A percentile compares a stretch with the other conserved stretches of the same genome.
These are phyloP conservation scores for Coccinonectria pachysandricola DNA, from an alignment of 2,329 filamentous ascomycete species.

Conservation along the genomic window DNA sequence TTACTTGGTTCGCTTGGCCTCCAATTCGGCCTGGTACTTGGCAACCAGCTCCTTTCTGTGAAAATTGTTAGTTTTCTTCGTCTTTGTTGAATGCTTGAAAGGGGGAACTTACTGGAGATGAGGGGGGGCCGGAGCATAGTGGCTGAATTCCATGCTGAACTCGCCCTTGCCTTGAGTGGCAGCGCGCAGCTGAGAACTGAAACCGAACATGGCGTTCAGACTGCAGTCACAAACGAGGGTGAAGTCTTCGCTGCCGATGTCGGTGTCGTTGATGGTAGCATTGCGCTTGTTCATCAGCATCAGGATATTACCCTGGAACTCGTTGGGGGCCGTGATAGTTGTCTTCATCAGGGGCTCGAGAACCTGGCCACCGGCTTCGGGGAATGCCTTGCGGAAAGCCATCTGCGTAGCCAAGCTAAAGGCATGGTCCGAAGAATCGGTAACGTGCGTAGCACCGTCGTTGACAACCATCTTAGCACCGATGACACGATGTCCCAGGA, in stretches of 20 bases:
- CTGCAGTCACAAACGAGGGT: constrained; percentile 86
- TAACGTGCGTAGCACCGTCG: constrained; percentile 94
- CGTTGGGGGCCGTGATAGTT: constrained; percentile 85
- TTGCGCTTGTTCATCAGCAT: constrained; percentile 95
- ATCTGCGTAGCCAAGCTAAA: constrained; percentile 93
- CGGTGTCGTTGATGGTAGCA: constrained; percentile 88
- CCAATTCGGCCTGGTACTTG: constrained; percentile 49
- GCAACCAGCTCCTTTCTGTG: constrained; percentile 47
- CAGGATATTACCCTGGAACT: constrained; percentile 95
- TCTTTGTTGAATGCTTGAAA: background rate
- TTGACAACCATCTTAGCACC: constrained; percentile 86
- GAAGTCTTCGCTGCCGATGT: constrained; percentile 89
- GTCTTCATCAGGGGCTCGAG: constrained; percentile 98
- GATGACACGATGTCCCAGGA: constrained; percentile 87
- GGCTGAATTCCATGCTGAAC: constrained; percentile 97
- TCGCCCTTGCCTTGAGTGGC: constrained; percentile 97
- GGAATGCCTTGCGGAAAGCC: constrained; percentile 92
- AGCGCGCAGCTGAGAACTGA: constrained; percentile 80
- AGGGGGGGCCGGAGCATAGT: constrained; percentile 78
- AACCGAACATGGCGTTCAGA: constrained; percentile 96
- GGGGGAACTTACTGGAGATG: constrained; percentile 68
- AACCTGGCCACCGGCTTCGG: constrained; percentile 67
- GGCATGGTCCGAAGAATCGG: constrained; percentile 92
- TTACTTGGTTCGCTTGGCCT: constrained; percentile 46
- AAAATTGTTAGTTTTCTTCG: constrained; percentile 4